Evolutionary conservation across 2,329 filamentous ascomycete species (phyloP), one percentile per base, ranked within the genome.

Genomic region (Bisporella sp.): DNA sequence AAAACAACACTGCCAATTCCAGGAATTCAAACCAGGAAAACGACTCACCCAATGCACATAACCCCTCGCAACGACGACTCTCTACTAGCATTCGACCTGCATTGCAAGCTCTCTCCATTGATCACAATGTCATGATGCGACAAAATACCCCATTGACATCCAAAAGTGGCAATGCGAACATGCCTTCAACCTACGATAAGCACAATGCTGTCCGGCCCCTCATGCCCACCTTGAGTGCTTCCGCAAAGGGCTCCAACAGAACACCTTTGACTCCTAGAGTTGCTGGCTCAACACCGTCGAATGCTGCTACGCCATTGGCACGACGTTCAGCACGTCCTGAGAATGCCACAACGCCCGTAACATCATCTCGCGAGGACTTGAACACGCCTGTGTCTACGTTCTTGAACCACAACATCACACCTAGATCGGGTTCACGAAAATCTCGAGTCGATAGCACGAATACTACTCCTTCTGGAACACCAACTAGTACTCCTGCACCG

Each of bases 371-470:
- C 53, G 80, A 85, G 46, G 76, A 80, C 53, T 63, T 73, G 57
- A 67, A 74, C 42, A 75, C 77, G 42, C 73, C 81, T 6, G 71
- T 75, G 31, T 72, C 76, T 46, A 63, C 77, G 46, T 79, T 79
- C 59, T 69, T 89, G 42, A 81, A 68, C 67, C 77, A 71, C 65
- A 90, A 88, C 65, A 72, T 90, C 64, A 95, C 90, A 4, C 88
- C 89, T 46, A 81, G 90, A 57, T 89, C 89, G 6, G 85, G 85
- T 6, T 74, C 82, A 45, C 78, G 90, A 54, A 88, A 82, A 65
- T 82, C 74, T 59, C 82, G 89, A 58, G 78, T 83, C 51, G 82
- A 88, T 64, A 89, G 85, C 66, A 69, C 77, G 30, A 78, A 75
- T 52, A 79, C 77, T 32, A 89, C 89, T 1, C 84, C 87, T 4